Evolutionary conservation across 805 yeast genomes (phyloP), one percentile per base, ranked within the genome.

Genomic region (Candida endomychidarum): DNA sequence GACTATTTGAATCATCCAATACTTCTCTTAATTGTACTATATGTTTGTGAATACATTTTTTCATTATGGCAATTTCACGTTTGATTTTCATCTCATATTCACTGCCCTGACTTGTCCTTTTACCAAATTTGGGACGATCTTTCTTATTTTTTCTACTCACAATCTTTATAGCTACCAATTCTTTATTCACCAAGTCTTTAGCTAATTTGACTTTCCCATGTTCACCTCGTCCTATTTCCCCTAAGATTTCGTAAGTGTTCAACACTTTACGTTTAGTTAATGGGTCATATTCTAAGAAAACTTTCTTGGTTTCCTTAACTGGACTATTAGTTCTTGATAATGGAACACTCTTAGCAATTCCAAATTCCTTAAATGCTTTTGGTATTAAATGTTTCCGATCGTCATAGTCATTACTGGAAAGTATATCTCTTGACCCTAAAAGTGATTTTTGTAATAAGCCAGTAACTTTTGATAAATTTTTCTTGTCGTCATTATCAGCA

Each of bases 161-260:
- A 37, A 93, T 86, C 58, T 93, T 93, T 41, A 93, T 89, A 3
- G 99, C 99, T n/a, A 88, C 96, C 22, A 78, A 67, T 48, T 75
- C 80, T 32, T 75, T 70, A 5, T 74, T 61, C n/a, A 75, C 70
- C 40, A 82, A 61, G 57, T 90, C 91, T 44, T 77, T 77, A 0
- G 95, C 99, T 14, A 93, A 72, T 59, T 93, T 93, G 30, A 93
- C 99, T 60, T 88, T 91, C n/a, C 99, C 98, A 63, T 91, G 98
- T 60, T 90, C 96, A n/a, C 99, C 99, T 24, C 86, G 74, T 8
- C 99, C 99, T 20, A 93, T 71, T 63, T 90, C 97, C 18, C 76
- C 72, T 21, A 89, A 63, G 25, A 93, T 86, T 61, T 93, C 99
- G 58, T 90, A 93, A 0, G 95, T 81, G 63, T 93, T 93, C 46